Conservation (phyloP, 2,329 filamentous ascomycete genomes). For the Sporothrix dimorphospora region DNA sequence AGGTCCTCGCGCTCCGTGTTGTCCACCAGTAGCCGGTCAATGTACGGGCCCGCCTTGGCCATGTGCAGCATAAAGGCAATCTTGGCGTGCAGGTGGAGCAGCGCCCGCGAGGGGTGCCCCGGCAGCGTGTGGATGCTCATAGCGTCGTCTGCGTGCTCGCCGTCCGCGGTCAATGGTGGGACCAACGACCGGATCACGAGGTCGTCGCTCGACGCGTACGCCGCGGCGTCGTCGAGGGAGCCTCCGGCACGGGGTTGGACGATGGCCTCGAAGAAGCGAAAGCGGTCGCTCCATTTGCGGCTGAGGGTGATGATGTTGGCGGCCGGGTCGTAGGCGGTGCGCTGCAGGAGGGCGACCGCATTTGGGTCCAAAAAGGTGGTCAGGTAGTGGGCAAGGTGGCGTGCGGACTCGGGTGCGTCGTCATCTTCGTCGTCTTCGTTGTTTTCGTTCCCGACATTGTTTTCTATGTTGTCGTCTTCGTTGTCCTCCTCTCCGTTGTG, state of each 20-base stretch:
- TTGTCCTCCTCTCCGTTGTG: not conserved
- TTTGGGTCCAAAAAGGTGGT: not conserved
- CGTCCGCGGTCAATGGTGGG: not conserved
- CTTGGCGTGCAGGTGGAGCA: slow-evolving; percentile 21
- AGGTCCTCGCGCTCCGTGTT: slow-evolving; percentile 20
- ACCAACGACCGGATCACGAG: not conserved
- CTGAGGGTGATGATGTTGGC: not conserved
- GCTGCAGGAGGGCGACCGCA: not conserved
- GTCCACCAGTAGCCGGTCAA: slow-evolving; percentile 26
- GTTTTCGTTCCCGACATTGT: no score
- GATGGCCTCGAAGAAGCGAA: not conserved
- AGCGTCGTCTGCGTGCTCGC: not conserved
- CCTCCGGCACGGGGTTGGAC: not conserved
- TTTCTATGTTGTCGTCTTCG: not conserved
- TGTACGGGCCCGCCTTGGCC: not conserved
- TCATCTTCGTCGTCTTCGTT: not conserved
- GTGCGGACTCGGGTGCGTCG: not conserved
- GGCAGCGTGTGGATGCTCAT: not conserved
- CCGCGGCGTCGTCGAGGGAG: not conserved
- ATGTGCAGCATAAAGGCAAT: slow-evolving; percentile 20
- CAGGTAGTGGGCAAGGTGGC: not conserved
- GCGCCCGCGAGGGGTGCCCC: not conserved
- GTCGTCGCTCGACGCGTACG: not conserved
- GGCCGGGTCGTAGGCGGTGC: not conserved
- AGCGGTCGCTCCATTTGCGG: not conserved